Evolutionary conservation across 495 filamentous ascomycete species (phyloP).

Genomic region (Cudoniella acicularis): DNA sequence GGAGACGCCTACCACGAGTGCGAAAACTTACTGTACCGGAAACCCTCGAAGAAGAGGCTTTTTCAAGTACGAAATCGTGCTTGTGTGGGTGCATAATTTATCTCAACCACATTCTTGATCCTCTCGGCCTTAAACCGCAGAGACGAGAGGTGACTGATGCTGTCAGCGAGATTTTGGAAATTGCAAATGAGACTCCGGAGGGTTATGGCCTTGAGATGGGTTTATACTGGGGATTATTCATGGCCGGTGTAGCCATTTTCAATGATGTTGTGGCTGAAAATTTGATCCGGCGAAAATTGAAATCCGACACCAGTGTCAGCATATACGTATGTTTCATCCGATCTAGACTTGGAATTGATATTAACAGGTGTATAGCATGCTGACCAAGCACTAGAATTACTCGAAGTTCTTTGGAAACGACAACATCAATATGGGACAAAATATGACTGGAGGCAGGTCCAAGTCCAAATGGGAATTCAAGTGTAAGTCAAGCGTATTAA

Average conservation of each 20-base stretch:
- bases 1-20: conserved; percentile 19
- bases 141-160: conserved; percentile 16
- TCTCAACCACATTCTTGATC: conserved; percentile 21
- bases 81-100: conserved; percentile 23
- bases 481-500: no score
- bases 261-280: conserved; percentile 22
- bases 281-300: conserved; percentile 21
- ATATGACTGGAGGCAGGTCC: conserved; percentile 25
- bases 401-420: conserved; percentile 24
- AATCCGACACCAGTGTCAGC: conserved; percentile 11
- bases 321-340: conserved; percentile 19
- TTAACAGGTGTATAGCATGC: conserved; percentile 18
- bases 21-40: conserved; percentile 22
- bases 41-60: conserved; percentile 21
- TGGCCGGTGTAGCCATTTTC: conserved; percentile 23
- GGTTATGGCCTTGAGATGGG: conserved; percentile 26
- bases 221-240: conserved; percentile 23
- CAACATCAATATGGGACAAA: conserved; percentile 23
- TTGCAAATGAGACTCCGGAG: conserved; percentile 21
- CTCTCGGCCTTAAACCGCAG: conserved; percentile 9
- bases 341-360: not conserved
- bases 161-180: conserved; percentile 18
- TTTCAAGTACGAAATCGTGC: conserved; percentile 22
- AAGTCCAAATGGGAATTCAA: conserved; percentile 24
- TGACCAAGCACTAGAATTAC: conserved; percentile 18